Base-by-base conservation (phyloP, 306 rosid genomes). In the Crotalaria pallida region DNA sequence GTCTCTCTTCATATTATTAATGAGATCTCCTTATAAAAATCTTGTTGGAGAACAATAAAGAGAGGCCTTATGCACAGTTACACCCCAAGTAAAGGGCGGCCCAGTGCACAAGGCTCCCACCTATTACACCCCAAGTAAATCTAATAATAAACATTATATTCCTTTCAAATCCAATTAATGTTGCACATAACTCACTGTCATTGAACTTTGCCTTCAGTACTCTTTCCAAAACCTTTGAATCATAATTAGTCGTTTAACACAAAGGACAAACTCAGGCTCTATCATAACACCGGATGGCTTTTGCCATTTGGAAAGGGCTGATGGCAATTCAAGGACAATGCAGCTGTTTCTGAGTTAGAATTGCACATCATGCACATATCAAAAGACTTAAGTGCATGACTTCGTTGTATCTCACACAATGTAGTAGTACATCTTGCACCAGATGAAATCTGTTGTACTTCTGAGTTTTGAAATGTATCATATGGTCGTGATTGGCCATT, bases 401-500 rank as follows among this genome's bases (percentile, higher is more conserved):
- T 31, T 6, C 58, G n/a, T 13, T 47, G 26, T 53, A 22, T 70
- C 72, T 11, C 40, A 41, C 59, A 19, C 19, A 51, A 45, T 47
- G 47, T 58, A 24, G 18, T 23, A n/a, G 31, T 67, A 43, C 47
- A 11, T 58, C 15, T 51, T 49, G 4, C 43, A 31, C 65, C 22
- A 41, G 18, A 44, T 43, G 10, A 29, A 51, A 22, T 73, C 33
- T 23, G 24, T 24, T 43, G 5, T 9, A 15, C 38, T 52, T 70
- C 16, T 51, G 69, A 53, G 72, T 48, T 17, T 52, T 74, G 26
- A 64, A 65, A 65, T 64, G 31, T 48, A 65, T 45, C 21, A 10
- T 27, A 65, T 24, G 55, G 48, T 52, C 52, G 22, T 43, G 5
- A 11, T 73, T 38, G 27, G 55, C 48, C 65, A 27, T 40, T 18